phyloP scores from a whole-genome alignment of 2,329 filamentous ascomycete genomes.

The Chaetomiaceae sp. region DNA sequence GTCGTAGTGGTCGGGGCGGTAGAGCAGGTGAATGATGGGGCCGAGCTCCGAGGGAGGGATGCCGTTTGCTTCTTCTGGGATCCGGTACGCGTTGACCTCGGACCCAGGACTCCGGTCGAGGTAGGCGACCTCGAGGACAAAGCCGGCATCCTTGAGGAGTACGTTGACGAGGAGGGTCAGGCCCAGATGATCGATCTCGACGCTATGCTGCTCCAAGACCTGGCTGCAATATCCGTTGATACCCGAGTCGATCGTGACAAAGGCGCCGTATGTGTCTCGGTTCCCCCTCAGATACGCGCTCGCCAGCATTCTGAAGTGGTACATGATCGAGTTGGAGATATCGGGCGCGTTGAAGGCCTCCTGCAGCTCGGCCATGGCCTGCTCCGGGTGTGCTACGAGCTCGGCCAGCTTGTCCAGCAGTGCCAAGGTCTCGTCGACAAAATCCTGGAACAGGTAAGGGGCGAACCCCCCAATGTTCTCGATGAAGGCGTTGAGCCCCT shows the following conservation, averaged over 20 bases:
- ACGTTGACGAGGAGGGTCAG: conserved; percentile 72
- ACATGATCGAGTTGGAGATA: conserved; percentile 71
- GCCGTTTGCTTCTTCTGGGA: conserved; percentile 50
- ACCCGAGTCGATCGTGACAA: conserved; percentile 55
- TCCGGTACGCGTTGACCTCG: conserved; percentile 67
- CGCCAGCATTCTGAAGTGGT: conserved; percentile 77
- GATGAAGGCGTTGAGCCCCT: conserved; percentile 65
- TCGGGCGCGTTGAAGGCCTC: conserved; percentile 69
- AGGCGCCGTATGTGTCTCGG: conserved; percentile 63
- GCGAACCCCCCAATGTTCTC: conserved; percentile 66
- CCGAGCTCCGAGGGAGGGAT: conserved; percentile 41
- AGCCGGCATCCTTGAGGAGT: conserved; percentile 70
- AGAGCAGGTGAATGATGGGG: conserved; percentile 55
- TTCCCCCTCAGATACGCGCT: conserved; percentile 79
- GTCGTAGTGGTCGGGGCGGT: conserved; percentile 83
- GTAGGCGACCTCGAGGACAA: conserved; percentile 84
- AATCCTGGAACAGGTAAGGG: conserved; percentile 72
- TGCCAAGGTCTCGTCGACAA: conserved; percentile 68
- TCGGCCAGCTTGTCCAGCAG: conserved; percentile 61
- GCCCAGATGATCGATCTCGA: conserved; percentile 89
- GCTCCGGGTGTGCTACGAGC: conserved; percentile 55
- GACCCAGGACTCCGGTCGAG: conserved; percentile 78
- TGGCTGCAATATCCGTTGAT: conserved; percentile 65
- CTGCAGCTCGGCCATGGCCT: conserved; percentile 50
- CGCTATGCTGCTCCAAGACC: conserved; percentile 67